Conservation (phyloP, 768 basidiomycete genomes). For the Pleurotus eryngii region DNA sequence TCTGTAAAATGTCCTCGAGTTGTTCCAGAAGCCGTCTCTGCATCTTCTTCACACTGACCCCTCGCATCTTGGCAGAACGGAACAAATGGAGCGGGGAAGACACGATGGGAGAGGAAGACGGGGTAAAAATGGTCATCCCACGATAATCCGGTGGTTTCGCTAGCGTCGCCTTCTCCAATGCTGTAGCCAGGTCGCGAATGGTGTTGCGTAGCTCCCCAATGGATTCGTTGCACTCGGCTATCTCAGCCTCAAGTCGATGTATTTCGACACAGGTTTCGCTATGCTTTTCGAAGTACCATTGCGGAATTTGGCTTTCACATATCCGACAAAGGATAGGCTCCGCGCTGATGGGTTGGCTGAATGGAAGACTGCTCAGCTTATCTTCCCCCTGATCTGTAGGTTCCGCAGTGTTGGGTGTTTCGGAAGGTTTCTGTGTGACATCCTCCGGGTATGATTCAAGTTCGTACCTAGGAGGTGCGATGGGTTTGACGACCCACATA, state of each 20-base stretch:
- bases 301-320: slow-evolving; percentile 93
- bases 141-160: slow-evolving; percentile 73
- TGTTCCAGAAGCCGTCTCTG: slow-evolving; percentile 80
- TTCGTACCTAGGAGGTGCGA: slow-evolving; percentile 67
- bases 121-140: slow-evolving; percentile 79
- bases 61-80: slow-evolving; percentile 74
- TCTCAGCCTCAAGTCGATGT: slow-evolving; percentile 94
- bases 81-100: slow-evolving; percentile 78
- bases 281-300: slow-evolving; percentile 99
- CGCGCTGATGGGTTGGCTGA: slow-evolving; percentile 72
- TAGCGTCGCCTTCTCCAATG: slow-evolving; percentile 75
- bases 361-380: slow-evolving; percentile 69
- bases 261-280: slow-evolving; percentile 98
- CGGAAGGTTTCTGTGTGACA: slow-evolving; percentile 44
- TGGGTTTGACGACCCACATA: slow-evolving; percentile 95
- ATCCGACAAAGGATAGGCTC: slow-evolving; percentile 93
- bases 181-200: slow-evolving; percentile 71
- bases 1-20: slow-evolving; percentile 80
- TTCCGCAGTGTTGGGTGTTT: not conserved
- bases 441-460: slow-evolving; percentile 58
- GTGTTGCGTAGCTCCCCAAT: slow-evolving; percentile 84
- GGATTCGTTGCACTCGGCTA: slow-evolving; percentile 89
- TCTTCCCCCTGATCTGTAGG: slow-evolving; percentile 37
- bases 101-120: slow-evolving; percentile 66
- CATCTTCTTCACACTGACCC: slow-evolving; percentile 76